phyloP scores from a whole-genome alignment of 805 yeast species.

The Brettanomyces sp. region DNA sequence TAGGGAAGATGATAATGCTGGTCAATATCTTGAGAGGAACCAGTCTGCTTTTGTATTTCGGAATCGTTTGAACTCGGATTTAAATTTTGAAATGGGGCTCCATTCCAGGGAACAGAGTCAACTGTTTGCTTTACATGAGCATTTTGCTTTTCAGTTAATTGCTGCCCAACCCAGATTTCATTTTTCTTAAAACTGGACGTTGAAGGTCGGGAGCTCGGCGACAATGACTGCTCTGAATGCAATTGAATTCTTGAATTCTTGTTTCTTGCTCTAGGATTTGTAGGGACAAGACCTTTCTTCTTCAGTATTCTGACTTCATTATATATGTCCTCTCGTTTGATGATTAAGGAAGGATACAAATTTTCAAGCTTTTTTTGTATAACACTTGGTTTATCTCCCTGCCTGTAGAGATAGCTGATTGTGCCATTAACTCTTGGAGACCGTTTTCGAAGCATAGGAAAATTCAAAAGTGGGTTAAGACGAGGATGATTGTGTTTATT shows the following conservation, averaged over 20 bases:
- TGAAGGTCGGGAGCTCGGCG: too few species aligned
- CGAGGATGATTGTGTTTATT: slow-evolving; percentile 53
- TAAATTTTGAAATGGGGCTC: too few species aligned
- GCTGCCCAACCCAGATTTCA: too few species aligned
- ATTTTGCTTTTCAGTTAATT: too few species aligned
- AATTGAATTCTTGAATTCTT: neutral
- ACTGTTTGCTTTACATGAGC: too few species aligned
- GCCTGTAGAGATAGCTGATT: slow-evolving; percentile 41
- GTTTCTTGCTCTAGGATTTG: neutral
- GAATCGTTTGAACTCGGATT: neutral
- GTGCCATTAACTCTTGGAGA: slow-evolving; percentile 42
- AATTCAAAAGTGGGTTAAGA: slow-evolving; percentile 43
- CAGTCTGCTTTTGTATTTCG: slow-evolving; percentile 4
- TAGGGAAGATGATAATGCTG: slow-evolving; percentile 3
- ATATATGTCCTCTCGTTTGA: slow-evolving; percentile 49
- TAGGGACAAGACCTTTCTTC: slow-evolving; percentile 30
- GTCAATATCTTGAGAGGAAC: slow-evolving; percentile 1
- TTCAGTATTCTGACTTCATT: slow-evolving; percentile 49
- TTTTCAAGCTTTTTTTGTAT: slow-evolving; percentile 43
- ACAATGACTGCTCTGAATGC: neutral
- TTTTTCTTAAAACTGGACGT: too few species aligned
- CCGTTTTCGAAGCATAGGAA: slow-evolving; percentile 49
- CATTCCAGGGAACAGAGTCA: too few species aligned
- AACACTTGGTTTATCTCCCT: slow-evolving; percentile 47
- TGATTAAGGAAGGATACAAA: slow-evolving; percentile 42